Percentiles rank a stretch among this genome's conserved stretches.
These are phyloP conservation scores for Endothia cerciana DNA, from an alignment of 2,329 filamentous ascomycete species.

Conservation along the genomic window DNA sequence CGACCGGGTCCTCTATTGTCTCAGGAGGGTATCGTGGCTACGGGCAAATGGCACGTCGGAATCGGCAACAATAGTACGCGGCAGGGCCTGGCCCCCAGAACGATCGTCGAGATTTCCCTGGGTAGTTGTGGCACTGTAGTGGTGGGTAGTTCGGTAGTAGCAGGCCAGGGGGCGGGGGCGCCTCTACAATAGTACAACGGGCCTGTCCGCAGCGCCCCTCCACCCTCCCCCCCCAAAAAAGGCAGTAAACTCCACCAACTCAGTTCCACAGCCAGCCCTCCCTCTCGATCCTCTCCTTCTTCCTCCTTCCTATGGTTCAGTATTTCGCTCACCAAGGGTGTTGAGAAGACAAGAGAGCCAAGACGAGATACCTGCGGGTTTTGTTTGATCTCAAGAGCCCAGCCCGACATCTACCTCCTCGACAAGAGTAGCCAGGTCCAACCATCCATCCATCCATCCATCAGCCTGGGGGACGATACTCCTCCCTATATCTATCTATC, in stretches of 20 bases:
- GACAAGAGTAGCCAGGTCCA: no score
- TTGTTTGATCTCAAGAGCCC: no score
- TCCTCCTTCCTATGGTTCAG: no score
- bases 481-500: no score
- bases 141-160: background rate
- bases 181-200: background rate
- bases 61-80: background rate
- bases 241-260: conserved; percentile 5
- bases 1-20: background rate
- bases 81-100: background rate
- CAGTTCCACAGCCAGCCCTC: background rate
- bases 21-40: background rate
- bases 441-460: no score
- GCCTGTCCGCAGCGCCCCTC: background rate
- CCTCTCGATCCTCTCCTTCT: background rate
- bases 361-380: no score
- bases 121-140: no score
- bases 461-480: no score
- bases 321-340: no score
- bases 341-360: no score
- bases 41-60: no score
- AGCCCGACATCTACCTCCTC: no score
- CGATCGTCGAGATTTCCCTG: background rate
- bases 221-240: background rate
- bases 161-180: background rate